These are phyloP conservation scores for Tuber aestivum DNA, from an alignment of 495 filamentous ascomycete genomes.

Conservation along the genomic window DNA sequence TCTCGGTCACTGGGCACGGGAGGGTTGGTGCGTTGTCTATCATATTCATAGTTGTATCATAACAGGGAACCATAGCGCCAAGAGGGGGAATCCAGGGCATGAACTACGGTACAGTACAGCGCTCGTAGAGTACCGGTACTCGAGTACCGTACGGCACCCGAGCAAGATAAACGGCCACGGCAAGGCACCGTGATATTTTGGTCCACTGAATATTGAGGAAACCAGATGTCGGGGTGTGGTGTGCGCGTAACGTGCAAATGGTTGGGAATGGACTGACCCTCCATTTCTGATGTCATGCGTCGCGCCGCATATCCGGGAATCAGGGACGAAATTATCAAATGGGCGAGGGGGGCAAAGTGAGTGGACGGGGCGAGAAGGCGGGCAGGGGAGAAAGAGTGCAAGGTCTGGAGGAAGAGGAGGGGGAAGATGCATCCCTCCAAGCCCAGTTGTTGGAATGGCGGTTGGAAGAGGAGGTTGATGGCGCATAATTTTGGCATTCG, in stretches of 20 bases:
- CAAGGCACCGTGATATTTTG: background rate
- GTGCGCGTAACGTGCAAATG: slow-evolving; percentile 5
- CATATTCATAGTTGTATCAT: too few species aligned
- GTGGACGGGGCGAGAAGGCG: slow-evolving; percentile 9
- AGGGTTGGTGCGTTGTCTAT: too few species aligned
- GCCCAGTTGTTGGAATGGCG: background rate
- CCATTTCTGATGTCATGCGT: slow-evolving; percentile 36
- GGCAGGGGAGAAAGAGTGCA: background rate
- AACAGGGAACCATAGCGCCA: background rate
- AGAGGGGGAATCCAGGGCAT: background rate
- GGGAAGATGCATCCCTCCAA: background rate
- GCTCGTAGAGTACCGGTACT: too few species aligned
- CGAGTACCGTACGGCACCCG: too few species aligned
- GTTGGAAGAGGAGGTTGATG: background rate
- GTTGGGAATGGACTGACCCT: slow-evolving; percentile 10
- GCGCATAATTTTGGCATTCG: background rate
- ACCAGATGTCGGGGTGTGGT: background rate
- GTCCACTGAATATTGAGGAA: background rate
- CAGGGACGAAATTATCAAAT: slow-evolving; percentile 22
- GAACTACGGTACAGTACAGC: too few species aligned
- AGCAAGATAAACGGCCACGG: background rate
- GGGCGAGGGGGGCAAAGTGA: slow-evolving; percentile 1
- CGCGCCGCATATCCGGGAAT: slow-evolving; percentile 28
- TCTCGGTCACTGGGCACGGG: background rate
- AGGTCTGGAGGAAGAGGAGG: background rate